phyloP scores from a whole-genome alignment of 2,329 filamentous ascomycete species.

The Cercospora citrullina region DNA sequence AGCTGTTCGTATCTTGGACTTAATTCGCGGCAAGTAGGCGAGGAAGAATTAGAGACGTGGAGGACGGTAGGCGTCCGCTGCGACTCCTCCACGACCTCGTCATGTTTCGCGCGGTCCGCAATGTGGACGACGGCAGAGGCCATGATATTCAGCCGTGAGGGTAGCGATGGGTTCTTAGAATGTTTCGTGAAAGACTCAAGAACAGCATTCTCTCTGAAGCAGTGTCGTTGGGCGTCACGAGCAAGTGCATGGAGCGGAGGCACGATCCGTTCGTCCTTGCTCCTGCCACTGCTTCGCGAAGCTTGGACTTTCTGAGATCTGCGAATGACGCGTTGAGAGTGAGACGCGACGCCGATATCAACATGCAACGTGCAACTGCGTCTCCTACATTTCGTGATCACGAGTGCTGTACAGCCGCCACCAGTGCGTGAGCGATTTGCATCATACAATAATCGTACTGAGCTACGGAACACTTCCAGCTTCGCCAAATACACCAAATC shows the following conservation, averaged over 20 bases:
- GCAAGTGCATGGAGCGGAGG: background rate
- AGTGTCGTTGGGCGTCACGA: background rate
- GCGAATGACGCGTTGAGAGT: slow-evolving; percentile 3
- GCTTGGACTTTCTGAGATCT: slow-evolving; percentile 1
- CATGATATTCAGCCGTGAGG: slow-evolving; percentile 4
- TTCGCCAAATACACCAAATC: background rate
- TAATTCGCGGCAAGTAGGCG: slow-evolving; percentile 28
- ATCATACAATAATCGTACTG: background rate
- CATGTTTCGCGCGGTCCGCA: slow-evolving; percentile 22
- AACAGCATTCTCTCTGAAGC: background rate
- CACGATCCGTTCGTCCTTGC: slow-evolving; percentile 1
- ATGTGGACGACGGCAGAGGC: slow-evolving; percentile 19
- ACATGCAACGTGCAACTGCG: background rate
- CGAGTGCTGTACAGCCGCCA: background rate
- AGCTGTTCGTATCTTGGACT: slow-evolving; percentile 21
- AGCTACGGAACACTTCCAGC: background rate
- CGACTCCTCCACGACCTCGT: slow-evolving; percentile 25
- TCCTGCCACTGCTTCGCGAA: slow-evolving; percentile 6
- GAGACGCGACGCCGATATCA: background rate
- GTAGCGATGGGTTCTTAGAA: background rate
- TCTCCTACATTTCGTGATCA: background rate
- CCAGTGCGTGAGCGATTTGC: background rate
- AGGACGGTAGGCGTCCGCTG: slow-evolving; percentile 36
- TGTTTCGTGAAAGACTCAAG: background rate
- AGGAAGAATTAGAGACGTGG: slow-evolving; percentile 47